Evolutionary conservation across 73 alveolate genomes (phyloP).

Genomic region (Paramecium pentaurelia): DNA sequence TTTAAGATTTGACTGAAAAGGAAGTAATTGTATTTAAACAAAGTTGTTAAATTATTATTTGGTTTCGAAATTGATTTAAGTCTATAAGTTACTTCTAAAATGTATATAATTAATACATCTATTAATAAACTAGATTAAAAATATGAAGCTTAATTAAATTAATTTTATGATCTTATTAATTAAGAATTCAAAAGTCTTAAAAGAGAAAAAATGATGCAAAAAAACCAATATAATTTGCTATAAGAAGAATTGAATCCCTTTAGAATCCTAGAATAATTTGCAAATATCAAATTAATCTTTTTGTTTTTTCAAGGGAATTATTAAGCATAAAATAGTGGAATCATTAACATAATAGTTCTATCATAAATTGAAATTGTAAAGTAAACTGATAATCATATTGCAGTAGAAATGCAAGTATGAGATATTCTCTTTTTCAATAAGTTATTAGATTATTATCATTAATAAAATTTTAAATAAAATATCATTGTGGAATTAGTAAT

Average conservation of each 20-base stretch:
- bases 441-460: too few relatives aligned
- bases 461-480: too few relatives aligned
- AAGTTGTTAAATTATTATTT: too few relatives aligned
- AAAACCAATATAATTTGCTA: constrained; percentile 6
- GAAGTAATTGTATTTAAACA: too few relatives aligned
- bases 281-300: background rate
- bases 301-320: background rate
- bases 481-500: background rate
- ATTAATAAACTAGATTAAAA: background rate
- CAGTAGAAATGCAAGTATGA: background rate
- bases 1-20: too few relatives aligned
- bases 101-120: background rate
- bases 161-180: background rate
- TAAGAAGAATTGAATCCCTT: background rate
- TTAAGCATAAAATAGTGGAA: background rate
- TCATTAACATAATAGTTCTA: background rate
- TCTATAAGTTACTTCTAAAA: background rate
- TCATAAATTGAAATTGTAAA: background rate
- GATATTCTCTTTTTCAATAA: background rate
- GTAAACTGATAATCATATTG: background rate
- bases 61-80: too few relatives aligned
- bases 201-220: background rate
- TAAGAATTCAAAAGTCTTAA: background rate
- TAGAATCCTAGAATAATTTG: background rate
- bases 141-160: background rate